Evolutionary conservation across 1,284 basidiomycete genomes (phyloP).

Genomic region (Rhodotorula sp.): DNA sequence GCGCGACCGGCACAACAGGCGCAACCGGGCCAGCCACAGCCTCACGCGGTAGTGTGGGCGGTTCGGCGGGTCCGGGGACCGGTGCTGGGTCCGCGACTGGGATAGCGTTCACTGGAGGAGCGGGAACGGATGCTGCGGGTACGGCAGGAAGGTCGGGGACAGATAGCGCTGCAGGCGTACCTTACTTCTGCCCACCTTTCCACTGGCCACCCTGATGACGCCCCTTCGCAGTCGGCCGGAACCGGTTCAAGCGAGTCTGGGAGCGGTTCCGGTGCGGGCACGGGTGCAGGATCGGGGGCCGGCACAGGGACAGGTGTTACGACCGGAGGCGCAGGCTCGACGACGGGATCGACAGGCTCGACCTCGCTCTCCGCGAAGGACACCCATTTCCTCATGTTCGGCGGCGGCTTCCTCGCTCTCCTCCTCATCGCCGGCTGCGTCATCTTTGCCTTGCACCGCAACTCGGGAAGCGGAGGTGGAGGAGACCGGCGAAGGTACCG

Average conservation of each 20-base stretch:
- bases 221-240: neutral
- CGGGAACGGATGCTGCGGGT: neutral
- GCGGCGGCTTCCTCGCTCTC: neutral
- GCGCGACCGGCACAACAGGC: neutral
- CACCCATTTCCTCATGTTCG: conserved; percentile 5
- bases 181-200: neutral
- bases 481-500: neutral
- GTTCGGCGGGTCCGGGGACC: neutral
- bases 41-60: neutral
- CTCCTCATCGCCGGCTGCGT: neutral
- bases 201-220: too few relatives aligned
- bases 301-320: too few relatives aligned
- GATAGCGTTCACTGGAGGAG: neutral
- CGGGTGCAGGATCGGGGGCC: too few relatives aligned
- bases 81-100: neutral
- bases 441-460: neutral
- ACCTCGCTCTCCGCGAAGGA: neutral
- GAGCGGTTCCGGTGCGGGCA: too few relatives aligned
- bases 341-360: neutral
- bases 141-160: neutral
- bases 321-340: neutral
- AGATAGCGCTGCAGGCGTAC: neutral
- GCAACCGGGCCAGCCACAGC: neutral
- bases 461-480: neutral
- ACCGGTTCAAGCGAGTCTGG: neutral